Conservation (phyloP, 805 yeast genomes). For the Candida chilensis region DNA sequence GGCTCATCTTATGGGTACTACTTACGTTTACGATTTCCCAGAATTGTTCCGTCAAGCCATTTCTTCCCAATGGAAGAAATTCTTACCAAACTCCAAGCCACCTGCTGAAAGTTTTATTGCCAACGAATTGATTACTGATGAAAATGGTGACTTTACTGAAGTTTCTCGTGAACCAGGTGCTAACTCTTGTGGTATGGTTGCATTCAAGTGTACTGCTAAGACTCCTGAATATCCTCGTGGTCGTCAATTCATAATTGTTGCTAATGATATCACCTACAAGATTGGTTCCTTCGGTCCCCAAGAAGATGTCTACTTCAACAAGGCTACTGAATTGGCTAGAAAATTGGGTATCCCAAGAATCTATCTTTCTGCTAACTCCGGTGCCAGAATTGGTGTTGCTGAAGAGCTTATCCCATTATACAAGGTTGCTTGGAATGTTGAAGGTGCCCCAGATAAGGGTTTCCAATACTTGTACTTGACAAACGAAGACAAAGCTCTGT, state of each 20-base stretch:
- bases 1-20: constrained; percentile 97
- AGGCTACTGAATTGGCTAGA: constrained; percentile 89
- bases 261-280: constrained; percentile 95
- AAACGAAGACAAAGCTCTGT: constrained; percentile 47
- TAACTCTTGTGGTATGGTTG: constrained; percentile 95
- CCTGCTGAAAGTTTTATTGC: constrained; percentile 75
- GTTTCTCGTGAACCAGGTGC: constrained; percentile 96
- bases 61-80: constrained; percentile 73
- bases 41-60: constrained; percentile 94
- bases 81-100: constrained; percentile 40
- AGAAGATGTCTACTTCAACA: constrained; percentile 87
- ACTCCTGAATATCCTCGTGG: constrained; percentile 98
- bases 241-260: constrained; percentile 85
- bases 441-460: constrained; percentile 69
- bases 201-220: constrained; percentile 81
- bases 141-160: constrained; percentile 72
- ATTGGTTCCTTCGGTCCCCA: constrained; percentile 98
- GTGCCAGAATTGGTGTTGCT: constrained; percentile 98
- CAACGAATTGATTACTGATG: constrained; percentile 79
- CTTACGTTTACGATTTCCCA: constrained; percentile 98
- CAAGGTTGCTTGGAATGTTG: constrained; percentile 90
- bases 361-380: constrained; percentile 95
- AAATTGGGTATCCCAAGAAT: constrained; percentile 89
- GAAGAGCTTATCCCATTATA: constrained; percentile 87
- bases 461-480: constrained; percentile 82